Base-by-base conservation (phyloP, 495 filamentous ascomycete genomes). In the Aspergillus asperescens region DNA sequence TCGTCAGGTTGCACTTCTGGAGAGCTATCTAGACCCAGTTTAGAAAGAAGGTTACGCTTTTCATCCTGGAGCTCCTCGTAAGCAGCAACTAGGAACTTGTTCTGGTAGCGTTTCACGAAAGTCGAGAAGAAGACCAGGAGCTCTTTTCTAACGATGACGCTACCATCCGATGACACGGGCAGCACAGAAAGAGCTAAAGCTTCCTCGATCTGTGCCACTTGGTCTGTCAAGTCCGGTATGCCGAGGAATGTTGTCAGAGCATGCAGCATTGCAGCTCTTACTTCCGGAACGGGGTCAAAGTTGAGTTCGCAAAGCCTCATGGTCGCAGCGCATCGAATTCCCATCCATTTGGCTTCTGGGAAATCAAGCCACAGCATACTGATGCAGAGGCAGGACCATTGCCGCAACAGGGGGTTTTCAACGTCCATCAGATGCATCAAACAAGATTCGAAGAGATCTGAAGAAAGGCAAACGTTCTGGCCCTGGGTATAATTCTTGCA, bases 351-450 rank as follows among this genome's bases (percentile, higher is more conserved):
- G 2, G 90, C 92, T 56, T 96, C 90, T 0, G 90, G 81, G 44
- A 87, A 86, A 63, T 94, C 87, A 28, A 79, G 79, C 92, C 94
- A 99, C 6, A 99, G 78, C 73, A 95, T 91, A 63, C 92, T 95
- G 31, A 99, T 83, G 67, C 91, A 96, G 4, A 99, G 80, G 65
- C 90, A 96, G 9, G 90, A 90, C 93, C 94, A 99, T 68, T 97
- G 93, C 19, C 94, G 79, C 29, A 99, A 75, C 13, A 96, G 69
- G 4, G 90, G 88, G 57, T 95, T 96, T 39, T 93, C 85, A 8
- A 81, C 76, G 61, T 96, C 89, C 28, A 76, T 77, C n/a, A 96
- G 75, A 68, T 95, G 88, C 10, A 77, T 74, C 34, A 96, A 69
- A 62, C 88, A 96, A 40, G 83, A 87, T 18, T 85, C 83, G 71